Base-by-base conservation (phyloP, 768 basidiomycete genomes). In the Kondoa subrosea region DNA sequence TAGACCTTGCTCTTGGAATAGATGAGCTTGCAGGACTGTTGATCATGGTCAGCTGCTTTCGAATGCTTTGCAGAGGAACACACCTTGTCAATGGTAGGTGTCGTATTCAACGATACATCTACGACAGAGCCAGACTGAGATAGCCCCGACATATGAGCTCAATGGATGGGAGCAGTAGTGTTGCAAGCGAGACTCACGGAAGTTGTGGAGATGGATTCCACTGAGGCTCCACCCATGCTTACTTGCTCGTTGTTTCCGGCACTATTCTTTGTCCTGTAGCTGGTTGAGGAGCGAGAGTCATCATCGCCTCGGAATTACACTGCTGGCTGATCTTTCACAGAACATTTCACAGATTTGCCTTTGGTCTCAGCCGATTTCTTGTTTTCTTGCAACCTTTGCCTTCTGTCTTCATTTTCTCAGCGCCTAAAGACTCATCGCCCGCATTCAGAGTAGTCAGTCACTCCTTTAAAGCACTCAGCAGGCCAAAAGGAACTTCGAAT, bases 1-100 rank as follows among this genome's bases (percentile, higher is more conserved):
- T 93, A 91, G 58, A 96, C 93, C 76, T 91, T 92, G 56, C 87
- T 89, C 76, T 93, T 95, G 77, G 85, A 87, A 73, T 90, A 95
- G 16, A 67, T 17, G 17, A 67, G 40, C 56, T 30, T 67, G 32
- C 17, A 29, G n/a, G 4, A 34, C 8, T 8, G 40, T 8, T 8
- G 40, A 50, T 8, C 40, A 8, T 8, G 12, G 40, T 50, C 40
- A 50, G 21, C 8, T 21, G 40, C 40, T 21, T 50, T 8, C 21
- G 12, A 8, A 8, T 50, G 40, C 40, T 21, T 50, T 50, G 40
- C 40, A 50, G 40, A 50, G 40, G 8, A 50, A 21, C 40, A 50
- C 40, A 50, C 40, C 40, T 50, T 50, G 40, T 50, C 40, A 8
- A 50, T 50, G 40, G 40, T 50, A 21, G 21, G 12, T 50, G 40